Percentiles rank a stretch among this genome's conserved stretches.
Evolutionary conservation across 306 rosid species (phyloP).

Genomic region (Ziziphus jujuba): DNA sequence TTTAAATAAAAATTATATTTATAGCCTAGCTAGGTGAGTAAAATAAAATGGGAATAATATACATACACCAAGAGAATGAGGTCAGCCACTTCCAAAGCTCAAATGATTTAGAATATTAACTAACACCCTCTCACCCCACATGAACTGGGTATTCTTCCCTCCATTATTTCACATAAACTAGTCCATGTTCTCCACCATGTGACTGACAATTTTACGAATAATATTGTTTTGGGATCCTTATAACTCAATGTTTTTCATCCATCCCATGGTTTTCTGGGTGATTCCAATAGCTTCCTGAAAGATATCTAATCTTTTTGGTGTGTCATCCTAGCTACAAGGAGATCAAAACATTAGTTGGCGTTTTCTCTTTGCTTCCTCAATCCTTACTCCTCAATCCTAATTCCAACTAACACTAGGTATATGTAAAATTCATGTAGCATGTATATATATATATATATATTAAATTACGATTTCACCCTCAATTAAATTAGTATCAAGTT

Average conservation of each 20-base stretch:
- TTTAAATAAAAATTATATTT: too few species aligned
- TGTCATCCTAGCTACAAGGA: not conserved
- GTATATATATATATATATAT: too few species aligned
- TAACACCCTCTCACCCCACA: not conserved
- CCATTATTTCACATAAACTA: conserved; percentile 12
- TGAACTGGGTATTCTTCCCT: not conserved
- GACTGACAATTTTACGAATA: conserved; percentile 1
- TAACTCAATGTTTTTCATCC: not conserved
- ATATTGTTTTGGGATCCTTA: conserved; percentile 6
- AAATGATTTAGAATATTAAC: not conserved
- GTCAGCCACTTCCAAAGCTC: conserved; percentile 18
- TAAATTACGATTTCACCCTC: too few species aligned
- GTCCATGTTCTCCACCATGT: conserved; percentile 30
- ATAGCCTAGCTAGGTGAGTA: not conserved
- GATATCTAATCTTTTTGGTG: not conserved
- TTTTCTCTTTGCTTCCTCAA: too few species aligned
- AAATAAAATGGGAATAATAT: not conserved
- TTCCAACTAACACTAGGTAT: too few species aligned
- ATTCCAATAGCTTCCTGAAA: not conserved
- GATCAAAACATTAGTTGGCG: too few species aligned
- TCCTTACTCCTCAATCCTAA: too few species aligned
- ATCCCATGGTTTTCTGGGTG: conserved; percentile 1
- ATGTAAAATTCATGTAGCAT: too few species aligned
- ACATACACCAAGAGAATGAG: not conserved
- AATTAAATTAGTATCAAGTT: too few species aligned